Conservation (phyloP, 257 asterid species). For the Hygrophila difformis region DNA sequence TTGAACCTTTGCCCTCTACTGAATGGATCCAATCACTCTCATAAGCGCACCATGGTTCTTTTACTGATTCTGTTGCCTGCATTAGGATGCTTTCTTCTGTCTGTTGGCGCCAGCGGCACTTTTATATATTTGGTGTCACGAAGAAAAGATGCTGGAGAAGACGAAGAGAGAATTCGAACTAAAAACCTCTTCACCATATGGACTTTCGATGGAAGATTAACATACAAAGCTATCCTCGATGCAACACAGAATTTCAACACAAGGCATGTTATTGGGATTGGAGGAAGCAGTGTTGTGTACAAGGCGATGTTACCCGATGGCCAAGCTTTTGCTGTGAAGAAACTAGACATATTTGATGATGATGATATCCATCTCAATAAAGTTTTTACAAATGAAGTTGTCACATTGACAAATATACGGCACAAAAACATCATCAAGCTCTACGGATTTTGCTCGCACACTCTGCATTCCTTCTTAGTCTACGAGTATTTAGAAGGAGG, state of each 20-base stretch:
- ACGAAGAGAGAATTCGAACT: not conserved
- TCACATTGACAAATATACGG: conserved; percentile 18
- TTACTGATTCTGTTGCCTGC: conserved; percentile 10
- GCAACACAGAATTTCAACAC: conserved; percentile 24
- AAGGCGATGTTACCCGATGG: conserved; percentile 18
- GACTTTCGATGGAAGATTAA: conserved; percentile 21
- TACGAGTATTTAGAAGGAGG: conserved; percentile 31
- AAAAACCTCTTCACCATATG: conserved; percentile 13
- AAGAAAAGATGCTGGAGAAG: not conserved
- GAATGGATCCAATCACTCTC: not conserved
- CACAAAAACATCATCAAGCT: conserved; percentile 32
- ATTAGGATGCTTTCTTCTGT: conserved; percentile 8
- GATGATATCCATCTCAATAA: not conserved
- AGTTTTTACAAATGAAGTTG: conserved; percentile 23
- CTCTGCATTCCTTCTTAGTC: conserved; percentile 14
- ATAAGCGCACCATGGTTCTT: not conserved
- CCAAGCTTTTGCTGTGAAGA: conserved; percentile 27
- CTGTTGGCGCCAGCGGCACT: conserved; percentile 3
- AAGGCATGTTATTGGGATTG: conserved; percentile 23
- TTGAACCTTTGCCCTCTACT: conserved; percentile 19
- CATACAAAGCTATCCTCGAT: conserved; percentile 19
- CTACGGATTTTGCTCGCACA: conserved; percentile 26
- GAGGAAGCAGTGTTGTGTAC: conserved; percentile 28
- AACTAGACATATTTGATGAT: conserved; percentile 16
- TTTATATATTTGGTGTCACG: not conserved